A percentile compares a stretch with the other conserved stretches of the same genome.
Conservation (phyloP, 2,329 filamentous ascomycete genomes). For the Aureobasidium pullulans region DNA sequence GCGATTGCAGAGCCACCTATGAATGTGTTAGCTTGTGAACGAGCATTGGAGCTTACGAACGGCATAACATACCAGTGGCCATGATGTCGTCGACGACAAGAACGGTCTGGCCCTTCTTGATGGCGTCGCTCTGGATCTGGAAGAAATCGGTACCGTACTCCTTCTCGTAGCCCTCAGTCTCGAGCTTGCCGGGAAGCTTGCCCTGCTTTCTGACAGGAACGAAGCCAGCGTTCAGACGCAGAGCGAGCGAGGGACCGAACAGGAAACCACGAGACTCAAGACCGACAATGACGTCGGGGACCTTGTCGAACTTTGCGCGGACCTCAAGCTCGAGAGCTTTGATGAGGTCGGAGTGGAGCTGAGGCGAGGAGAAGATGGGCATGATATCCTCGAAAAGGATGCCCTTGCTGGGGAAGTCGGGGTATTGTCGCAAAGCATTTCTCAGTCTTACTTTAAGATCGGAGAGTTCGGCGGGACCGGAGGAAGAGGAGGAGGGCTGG, state of each 20-base stretch:
- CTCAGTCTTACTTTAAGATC: constrained; percentile 62
- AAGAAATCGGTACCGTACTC: constrained; percentile 95
- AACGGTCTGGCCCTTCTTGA: constrained; percentile 81
- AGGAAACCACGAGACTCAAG: constrained; percentile 92
- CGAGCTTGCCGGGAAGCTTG: constrained; percentile 81
- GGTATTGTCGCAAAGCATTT: constrained; percentile 71
- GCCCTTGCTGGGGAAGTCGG: constrained; percentile 85
- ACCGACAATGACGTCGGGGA: constrained; percentile 77
- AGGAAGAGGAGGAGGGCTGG: constrained; percentile 41
- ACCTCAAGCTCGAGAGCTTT: constrained; percentile 81
- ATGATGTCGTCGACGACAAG: constrained; percentile 97
- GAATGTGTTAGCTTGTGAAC: constrained; percentile 4
- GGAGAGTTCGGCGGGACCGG: constrained; percentile 49
- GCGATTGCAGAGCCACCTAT: constrained; percentile 85
- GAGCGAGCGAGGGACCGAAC: constrained; percentile 82
- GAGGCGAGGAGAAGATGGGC: constrained; percentile 32
- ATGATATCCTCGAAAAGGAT: constrained; percentile 98
- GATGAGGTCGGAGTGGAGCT: constrained; percentile 51
- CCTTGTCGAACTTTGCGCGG: constrained; percentile 50
- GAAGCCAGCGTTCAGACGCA: constrained; percentile 76
- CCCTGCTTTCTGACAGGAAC: constrained; percentile 92
- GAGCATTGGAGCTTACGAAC: background rate
- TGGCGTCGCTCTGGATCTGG: constrained; percentile 84
- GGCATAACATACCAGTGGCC: constrained; percentile 69
- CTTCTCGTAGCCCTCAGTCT: constrained; percentile 82